A percentile compares a stretch with the other conserved stretches of the same genome.
These are phyloP conservation scores for Dryas integrifolia DNA, from an alignment of 331 rosid genomes.

Conservation along the genomic window DNA sequence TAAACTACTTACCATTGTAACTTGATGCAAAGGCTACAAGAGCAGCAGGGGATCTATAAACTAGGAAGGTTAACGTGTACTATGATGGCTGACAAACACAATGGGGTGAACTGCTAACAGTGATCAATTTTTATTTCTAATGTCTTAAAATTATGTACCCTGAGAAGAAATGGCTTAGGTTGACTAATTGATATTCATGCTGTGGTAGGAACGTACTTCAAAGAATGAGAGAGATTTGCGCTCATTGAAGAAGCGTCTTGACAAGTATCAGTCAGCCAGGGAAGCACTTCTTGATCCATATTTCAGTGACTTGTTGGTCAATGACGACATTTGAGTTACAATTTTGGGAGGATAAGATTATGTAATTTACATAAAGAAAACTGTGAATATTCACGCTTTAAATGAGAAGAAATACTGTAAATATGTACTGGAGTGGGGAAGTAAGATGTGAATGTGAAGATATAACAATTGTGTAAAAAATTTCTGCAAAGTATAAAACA, in stretches of 20 bases:
- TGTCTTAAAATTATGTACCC: neutral
- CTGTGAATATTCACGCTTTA: neutral
- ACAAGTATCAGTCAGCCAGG: slow-evolving; percentile 64
- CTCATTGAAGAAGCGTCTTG: slow-evolving; percentile 83
- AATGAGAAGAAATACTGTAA: neutral
- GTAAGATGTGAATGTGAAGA: too few species aligned
- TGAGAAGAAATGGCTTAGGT: slow-evolving; percentile 1
- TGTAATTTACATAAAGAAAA: neutral
- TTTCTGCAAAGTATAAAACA: too few species aligned
- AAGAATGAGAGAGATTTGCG: slow-evolving; percentile 80
- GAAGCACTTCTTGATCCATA: slow-evolving; percentile 80
- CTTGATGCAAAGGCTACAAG: neutral
- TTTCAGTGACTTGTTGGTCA: slow-evolving; percentile 54
- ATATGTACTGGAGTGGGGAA: neutral
- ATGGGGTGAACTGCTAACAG: neutral
- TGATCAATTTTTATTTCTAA: neutral
- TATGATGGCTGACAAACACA: neutral
- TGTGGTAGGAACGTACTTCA: slow-evolving; percentile 63
- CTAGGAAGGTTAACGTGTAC: too few species aligned
- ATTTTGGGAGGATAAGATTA: neutral
- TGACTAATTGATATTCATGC: slow-evolving; percentile 18
- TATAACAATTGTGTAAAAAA: too few species aligned
- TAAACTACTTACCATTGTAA: slow-evolving; percentile 5
- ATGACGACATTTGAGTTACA: slow-evolving; percentile 6
- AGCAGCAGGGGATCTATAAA: neutral